Evolutionary conservation across 345 rosid genomes (phyloP).

Genomic region (Brassica cretica): DNA sequence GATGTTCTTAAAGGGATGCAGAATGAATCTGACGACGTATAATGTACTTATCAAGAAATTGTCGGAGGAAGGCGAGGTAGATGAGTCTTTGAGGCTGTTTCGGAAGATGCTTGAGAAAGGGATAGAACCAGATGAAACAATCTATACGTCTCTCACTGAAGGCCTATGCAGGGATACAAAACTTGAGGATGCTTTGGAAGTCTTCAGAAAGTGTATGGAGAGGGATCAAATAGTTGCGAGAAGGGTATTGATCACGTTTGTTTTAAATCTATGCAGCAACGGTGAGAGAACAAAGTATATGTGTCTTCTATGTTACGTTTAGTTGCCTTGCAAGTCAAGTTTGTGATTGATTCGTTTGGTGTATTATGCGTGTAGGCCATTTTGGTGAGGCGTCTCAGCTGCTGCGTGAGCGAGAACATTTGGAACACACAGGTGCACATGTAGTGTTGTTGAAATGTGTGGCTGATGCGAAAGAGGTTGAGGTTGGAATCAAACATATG

Average conservation of each 20-base stretch:
- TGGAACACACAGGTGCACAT: conserved; percentile 52
- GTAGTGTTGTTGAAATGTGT: conserved; percentile 56
- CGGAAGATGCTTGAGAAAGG: conserved; percentile 67
- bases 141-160: conserved; percentile 55
- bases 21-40: conserved; percentile 63
- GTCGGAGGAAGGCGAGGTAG: conserved; percentile 64
- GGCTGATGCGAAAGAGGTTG: conserved; percentile 58
- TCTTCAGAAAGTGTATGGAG: conserved; percentile 51
- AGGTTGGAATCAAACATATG: conserved; percentile 54
- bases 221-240: conserved; percentile 48
- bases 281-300: conserved; percentile 38
- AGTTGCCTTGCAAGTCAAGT: conserved; percentile 2
- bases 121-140: conserved; percentile 58
- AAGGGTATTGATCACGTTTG: conserved; percentile 44
- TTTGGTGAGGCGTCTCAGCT: conserved; percentile 50
- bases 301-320: background rate
- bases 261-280: conserved; percentile 56
- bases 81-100: conserved; percentile 71
- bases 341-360: conserved; percentile 1
- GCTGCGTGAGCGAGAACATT: conserved; percentile 44
- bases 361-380: conserved; percentile 44
- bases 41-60: conserved; percentile 65
- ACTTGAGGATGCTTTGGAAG: conserved; percentile 55
- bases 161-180: conserved; percentile 70
- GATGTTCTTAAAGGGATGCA: conserved; percentile 77